These are phyloP conservation scores for Posidonia oceanica DNA, from an alignment of 116 monocot genomes.

Conservation along the genomic window DNA sequence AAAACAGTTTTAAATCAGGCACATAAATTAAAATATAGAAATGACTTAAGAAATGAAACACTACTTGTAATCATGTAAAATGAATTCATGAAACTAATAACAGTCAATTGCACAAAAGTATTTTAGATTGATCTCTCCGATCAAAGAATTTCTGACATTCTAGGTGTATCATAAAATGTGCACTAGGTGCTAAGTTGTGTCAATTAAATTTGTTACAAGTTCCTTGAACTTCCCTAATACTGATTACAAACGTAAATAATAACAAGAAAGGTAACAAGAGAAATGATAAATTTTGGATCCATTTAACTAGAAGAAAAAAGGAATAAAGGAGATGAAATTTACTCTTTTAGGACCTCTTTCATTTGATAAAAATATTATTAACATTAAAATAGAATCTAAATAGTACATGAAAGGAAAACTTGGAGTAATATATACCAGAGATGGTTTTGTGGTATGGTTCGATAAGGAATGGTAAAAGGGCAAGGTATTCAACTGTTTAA, in stretches of 20 bases:
- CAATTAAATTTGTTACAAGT: no score
- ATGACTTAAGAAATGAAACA: neutral
- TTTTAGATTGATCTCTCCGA: no score
- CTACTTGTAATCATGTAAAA: no score
- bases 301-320: neutral
- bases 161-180: no score
- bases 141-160: no score
- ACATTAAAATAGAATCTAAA: neutral
- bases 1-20: neutral
- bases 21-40: neutral
- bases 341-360: neutral
- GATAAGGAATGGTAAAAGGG: conserved; percentile 99
- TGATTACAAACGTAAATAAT: no score
- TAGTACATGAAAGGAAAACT: neutral
- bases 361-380: neutral
- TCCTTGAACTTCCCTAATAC: no score
- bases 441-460: conserved; percentile 96
- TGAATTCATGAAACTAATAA: no score
- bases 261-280: no score
- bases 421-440: conserved; percentile 39
- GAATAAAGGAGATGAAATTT: neutral
- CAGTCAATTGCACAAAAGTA: no score
- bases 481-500: conserved; percentile 66
- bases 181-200: no score
- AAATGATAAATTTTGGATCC: no score